These are phyloP conservation scores for Penicillium paxilli DNA, from an alignment of 495 filamentous ascomycete species.

Conservation along the genomic window DNA sequence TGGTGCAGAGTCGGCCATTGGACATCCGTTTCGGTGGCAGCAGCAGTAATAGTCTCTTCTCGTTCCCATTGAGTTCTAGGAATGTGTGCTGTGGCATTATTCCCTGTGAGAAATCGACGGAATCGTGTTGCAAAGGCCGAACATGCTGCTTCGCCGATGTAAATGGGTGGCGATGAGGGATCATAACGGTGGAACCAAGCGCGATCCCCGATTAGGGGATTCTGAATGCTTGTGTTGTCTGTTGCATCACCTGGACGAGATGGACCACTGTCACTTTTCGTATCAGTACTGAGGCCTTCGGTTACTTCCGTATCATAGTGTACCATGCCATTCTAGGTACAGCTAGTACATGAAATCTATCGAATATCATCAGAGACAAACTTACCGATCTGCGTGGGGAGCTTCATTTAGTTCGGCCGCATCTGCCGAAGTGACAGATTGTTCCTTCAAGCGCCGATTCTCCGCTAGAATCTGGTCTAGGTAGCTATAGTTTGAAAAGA, in stretches of 20 bases:
- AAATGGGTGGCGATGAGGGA: conserved; percentile 44
- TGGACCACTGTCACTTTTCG: conserved; percentile 10
- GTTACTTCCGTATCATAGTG: too few relatives aligned
- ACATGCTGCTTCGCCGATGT: conserved; percentile 46
- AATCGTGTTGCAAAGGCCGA: conserved; percentile 49
- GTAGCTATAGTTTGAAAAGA: conserved; percentile 22
- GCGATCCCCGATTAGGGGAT: conserved; percentile 42
- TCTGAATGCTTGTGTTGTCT: conserved; percentile 38
- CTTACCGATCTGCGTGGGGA: conserved; percentile 16
- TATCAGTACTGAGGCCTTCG: not conserved
- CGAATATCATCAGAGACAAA: too few relatives aligned
- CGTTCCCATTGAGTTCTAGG: conserved; percentile 42
- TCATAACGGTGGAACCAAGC: conserved; percentile 48
- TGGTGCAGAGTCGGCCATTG: conserved; percentile 43
- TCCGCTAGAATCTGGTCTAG: conserved; percentile 38
- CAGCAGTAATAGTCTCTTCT: conserved; percentile 35
- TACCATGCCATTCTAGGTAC: not conserved
- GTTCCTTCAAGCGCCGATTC: conserved; percentile 40
- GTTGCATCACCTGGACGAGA: conserved; percentile 23
- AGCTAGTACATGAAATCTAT: too few relatives aligned
- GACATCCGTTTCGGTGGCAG: conserved; percentile 31
- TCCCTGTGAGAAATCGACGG: conserved; percentile 42
- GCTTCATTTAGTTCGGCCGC: conserved; percentile 26
- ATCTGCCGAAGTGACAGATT: conserved; percentile 33
- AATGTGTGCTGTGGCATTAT: conserved; percentile 39